phyloP scores from a whole-genome alignment of 768 basidiomycete genomes.

The Mycena chlorophos region DNA sequence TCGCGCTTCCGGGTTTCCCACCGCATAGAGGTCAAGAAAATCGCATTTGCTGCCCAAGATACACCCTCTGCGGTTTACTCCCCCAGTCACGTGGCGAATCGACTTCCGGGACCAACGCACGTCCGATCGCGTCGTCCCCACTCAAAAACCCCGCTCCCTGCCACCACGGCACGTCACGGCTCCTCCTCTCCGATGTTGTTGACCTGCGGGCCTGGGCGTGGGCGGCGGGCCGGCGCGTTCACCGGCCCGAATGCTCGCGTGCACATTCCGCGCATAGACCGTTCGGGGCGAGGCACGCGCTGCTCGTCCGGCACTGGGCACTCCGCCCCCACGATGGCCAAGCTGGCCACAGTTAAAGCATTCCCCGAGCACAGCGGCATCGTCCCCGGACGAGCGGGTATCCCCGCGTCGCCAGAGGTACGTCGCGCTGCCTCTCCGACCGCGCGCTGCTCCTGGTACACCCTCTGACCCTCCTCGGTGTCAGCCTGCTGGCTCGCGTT shows the following conservation, averaged over 20 bases:
- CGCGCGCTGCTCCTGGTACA: neutral
- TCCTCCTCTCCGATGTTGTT: too few species aligned
- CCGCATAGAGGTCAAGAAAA: neutral
- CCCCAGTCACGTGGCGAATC: too few species aligned
- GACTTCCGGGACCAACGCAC: neutral
- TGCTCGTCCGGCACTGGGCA: too few species aligned
- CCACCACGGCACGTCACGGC: conserved; percentile 17
- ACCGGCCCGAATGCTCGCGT: too few species aligned
- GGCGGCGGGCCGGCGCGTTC: too few species aligned
- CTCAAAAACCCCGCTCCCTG: conserved; percentile 17
- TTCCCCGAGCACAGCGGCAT: neutral
- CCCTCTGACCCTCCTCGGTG: neutral
- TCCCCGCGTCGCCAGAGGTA: neutral
- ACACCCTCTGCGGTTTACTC: neutral
- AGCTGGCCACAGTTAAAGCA: conserved; percentile 5
- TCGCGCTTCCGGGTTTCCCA: conserved; percentile 2
- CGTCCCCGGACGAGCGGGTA: neutral
- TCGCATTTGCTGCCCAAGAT: conserved; percentile 6
- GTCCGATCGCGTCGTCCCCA: conserved; percentile 22
- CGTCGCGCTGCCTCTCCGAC: neutral
- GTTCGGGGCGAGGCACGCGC: too few species aligned
- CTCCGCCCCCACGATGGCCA: too few species aligned
- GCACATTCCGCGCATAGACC: too few species aligned
- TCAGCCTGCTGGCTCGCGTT: neutral
- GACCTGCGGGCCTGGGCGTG: too few species aligned